These are phyloP conservation scores for Ophiocordyceps polyrhachis-furcata DNA, from an alignment of 2,329 filamentous ascomycete genomes.

Conservation along the genomic window DNA sequence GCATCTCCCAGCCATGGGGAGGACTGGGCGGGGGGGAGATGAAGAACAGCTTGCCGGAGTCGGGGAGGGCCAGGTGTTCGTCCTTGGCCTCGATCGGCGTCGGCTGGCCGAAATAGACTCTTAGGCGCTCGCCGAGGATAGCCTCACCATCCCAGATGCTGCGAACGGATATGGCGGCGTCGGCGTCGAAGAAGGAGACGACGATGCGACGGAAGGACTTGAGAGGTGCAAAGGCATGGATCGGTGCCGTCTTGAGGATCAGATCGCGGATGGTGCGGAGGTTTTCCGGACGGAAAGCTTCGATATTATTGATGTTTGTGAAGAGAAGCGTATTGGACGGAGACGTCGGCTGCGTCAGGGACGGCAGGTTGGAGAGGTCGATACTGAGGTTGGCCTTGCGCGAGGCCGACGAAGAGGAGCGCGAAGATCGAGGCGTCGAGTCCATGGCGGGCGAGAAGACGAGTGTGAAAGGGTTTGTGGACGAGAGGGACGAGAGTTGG, in stretches of 20 bases:
- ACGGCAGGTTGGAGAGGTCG: conserved; percentile 55
- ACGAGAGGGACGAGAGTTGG: conserved; percentile 1
- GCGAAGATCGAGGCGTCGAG: conserved; percentile 17
- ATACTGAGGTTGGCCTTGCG: conserved; percentile 39
- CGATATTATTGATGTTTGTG: conserved; percentile 55
- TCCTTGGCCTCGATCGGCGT: conserved; percentile 36
- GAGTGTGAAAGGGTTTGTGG: not conserved
- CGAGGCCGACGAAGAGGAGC: conserved; percentile 26
- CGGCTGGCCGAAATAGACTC: conserved; percentile 49
- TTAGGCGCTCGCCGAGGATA: conserved; percentile 50
- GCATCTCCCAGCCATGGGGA: conserved; percentile 50
- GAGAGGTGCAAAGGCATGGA: conserved; percentile 63
- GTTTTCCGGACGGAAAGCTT: conserved; percentile 58
- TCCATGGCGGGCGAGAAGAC: conserved; percentile 11
- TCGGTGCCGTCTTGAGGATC: conserved; percentile 48
- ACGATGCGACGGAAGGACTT: conserved; percentile 71
- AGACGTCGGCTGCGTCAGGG: conserved; percentile 49
- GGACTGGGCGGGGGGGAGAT: conserved; percentile 51
- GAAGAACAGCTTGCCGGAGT: conserved; percentile 55
- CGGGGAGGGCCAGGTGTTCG: conserved; percentile 45
- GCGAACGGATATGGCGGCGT: conserved; percentile 52
- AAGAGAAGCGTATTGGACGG: conserved; percentile 73
- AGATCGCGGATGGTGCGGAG: conserved; percentile 55
- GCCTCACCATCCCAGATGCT: conserved; percentile 55
- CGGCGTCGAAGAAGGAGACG: conserved; percentile 54